A percentile compares a stretch with the other conserved stretches of the same genome.
Evolutionary conservation across 495 filamentous ascomycete genomes (phyloP).

Genomic region (Darksidea phi): DNA sequence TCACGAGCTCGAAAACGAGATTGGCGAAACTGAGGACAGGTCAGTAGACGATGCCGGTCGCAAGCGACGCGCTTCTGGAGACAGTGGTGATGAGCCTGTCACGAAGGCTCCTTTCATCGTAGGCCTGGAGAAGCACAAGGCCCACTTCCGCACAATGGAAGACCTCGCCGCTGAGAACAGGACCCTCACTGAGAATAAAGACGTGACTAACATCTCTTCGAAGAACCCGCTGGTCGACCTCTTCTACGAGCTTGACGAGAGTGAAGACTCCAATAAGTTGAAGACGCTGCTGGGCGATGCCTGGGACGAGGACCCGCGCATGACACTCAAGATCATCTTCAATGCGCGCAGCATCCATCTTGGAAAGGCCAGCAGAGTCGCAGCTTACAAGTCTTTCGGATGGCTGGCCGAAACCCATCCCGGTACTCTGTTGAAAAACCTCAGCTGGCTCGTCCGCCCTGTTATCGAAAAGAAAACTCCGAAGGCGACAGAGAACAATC

Average conservation of each 20-base stretch:
- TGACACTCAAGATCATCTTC: constrained; percentile 54
- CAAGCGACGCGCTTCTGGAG: constrained; percentile 6
- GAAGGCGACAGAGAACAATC: constrained; percentile 29
- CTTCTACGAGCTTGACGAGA: constrained; percentile 47
- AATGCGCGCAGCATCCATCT: constrained; percentile 53
- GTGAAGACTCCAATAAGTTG: constrained; percentile 37
- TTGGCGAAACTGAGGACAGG: not conserved
- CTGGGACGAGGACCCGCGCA: constrained; percentile 45
- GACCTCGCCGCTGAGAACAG: constrained; percentile 39
- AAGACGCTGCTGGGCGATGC: constrained; percentile 43
- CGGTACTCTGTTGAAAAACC: constrained; percentile 46
- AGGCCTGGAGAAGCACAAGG: constrained; percentile 30
- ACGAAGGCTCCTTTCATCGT: constrained; percentile 35
- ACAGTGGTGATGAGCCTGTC: constrained; percentile 1
- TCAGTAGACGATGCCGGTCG: not conserved
- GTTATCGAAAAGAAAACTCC: constrained; percentile 48
- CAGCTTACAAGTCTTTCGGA: constrained; percentile 49
- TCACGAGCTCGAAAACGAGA: not conserved
- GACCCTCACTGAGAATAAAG: constrained; percentile 48
- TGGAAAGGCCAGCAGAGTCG: constrained; percentile 44
- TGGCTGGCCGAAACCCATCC: constrained; percentile 51
- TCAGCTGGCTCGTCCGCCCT: constrained; percentile 49
- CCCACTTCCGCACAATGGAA: constrained; percentile 18
- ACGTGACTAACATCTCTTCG: constrained; percentile 46
- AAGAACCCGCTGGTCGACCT: constrained; percentile 46